Percentiles rank a stretch among this genome's conserved stretches.
phyloP scores from a whole-genome alignment of 331 rosid species.

The Phaseolus coccineus region DNA sequence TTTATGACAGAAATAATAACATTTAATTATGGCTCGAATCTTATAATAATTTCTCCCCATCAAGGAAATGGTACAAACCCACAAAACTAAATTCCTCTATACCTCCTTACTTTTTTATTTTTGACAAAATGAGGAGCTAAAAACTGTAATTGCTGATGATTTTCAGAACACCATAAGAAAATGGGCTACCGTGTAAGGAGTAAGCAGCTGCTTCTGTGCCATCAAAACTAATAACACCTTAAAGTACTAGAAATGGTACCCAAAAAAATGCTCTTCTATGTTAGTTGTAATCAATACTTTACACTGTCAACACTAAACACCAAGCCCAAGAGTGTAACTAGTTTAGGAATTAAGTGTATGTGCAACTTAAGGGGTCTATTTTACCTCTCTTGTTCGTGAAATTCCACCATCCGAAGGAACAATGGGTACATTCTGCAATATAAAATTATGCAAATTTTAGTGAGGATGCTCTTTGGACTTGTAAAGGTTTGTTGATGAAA shows the following conservation, averaged over 20 bases:
- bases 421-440: slow-evolving; percentile 78
- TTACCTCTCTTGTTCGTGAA: slow-evolving; percentile 68
- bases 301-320: neutral
- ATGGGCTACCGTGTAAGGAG: neutral
- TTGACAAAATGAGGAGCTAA: slow-evolving; percentile 4
- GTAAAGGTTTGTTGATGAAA: slow-evolving; percentile 15
- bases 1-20: neutral
- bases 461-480: slow-evolving; percentile 23
- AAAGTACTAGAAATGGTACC: slow-evolving; percentile 20
- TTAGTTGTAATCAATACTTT: neutral
- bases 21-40: neutral
- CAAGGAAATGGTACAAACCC: neutral
- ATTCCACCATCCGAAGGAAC: slow-evolving; percentile 75
- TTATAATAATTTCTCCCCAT: neutral
- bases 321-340: neutral
- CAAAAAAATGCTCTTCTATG: slow-evolving; percentile 16
- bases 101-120: neutral
- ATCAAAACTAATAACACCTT: slow-evolving; percentile 19
- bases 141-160: neutral
- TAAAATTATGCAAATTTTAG: slow-evolving; percentile 18
- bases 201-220: slow-evolving; percentile 32
- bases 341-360: neutral
- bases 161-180: slow-evolving; percentile 12
- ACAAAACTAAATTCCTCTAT: slow-evolving; percentile 14
- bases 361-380: neutral